Evolutionary conservation across 2,329 filamentous ascomycete species (phyloP).

Genomic region (Penicillium sp.): DNA sequence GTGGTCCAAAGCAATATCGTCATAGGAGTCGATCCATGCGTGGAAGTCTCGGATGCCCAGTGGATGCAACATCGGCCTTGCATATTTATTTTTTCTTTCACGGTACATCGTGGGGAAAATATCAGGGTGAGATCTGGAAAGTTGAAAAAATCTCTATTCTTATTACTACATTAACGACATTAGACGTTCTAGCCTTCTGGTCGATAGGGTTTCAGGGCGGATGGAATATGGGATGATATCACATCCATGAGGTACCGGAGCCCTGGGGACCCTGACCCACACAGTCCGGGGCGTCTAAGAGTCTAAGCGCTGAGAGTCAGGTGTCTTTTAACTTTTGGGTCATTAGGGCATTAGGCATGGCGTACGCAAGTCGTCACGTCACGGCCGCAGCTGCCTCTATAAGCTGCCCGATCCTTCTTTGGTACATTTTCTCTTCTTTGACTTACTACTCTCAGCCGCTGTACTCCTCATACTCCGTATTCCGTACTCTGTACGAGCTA

Average conservation of each 20-base stretch:
- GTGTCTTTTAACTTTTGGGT: neutral
- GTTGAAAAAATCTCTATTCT: neutral
- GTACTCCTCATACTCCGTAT: neutral
- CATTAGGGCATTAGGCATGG: neutral
- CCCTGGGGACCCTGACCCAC: slow-evolving; percentile 3
- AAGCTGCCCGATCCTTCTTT: neutral
- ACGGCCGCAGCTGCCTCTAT: slow-evolving; percentile 8
- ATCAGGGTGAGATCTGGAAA: neutral
- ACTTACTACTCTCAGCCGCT: too few species aligned
- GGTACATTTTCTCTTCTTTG: neutral
- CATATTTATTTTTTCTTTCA: neutral
- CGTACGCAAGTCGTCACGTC: slow-evolving; percentile 26
- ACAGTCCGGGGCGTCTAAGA: neutral
- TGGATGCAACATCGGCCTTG: slow-evolving; percentile 14
- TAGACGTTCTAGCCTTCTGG: neutral
- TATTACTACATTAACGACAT: neutral
- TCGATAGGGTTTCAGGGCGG: neutral
- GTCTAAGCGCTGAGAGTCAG: neutral
- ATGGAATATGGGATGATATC: slow-evolving; percentile 14
- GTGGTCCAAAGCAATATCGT: slow-evolving; percentile 8
- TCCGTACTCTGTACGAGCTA: slow-evolving; percentile 11
- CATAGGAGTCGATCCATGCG: slow-evolving; percentile 5
- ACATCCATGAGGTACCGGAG: neutral
- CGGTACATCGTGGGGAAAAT: slow-evolving; percentile 3
- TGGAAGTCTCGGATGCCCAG: slow-evolving; percentile 14